phyloP scores from a whole-genome alignment of 305 asterid genomes.

The Petunia hybrid region DNA sequence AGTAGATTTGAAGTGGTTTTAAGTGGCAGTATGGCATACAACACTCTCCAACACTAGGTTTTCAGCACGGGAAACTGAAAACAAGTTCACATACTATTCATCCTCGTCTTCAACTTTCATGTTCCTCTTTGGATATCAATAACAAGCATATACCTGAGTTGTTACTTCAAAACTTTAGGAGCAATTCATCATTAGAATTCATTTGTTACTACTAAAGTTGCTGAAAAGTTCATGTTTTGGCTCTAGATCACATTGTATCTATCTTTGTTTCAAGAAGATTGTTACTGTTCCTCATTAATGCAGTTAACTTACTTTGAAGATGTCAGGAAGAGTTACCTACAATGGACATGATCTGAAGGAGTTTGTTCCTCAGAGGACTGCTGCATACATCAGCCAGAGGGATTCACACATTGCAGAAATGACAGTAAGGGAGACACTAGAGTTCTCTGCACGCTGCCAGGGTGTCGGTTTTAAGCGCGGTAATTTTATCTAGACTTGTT shows the following conservation, averaged over 20 bases:
- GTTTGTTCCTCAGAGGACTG: slow-evolving; percentile 78
- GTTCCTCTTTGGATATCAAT: background rate
- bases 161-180: background rate
- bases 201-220: background rate
- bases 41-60: background rate
- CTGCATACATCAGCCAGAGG: slow-evolving; percentile 78
- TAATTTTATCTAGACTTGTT: slow-evolving; percentile 39
- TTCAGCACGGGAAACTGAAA: background rate
- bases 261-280: slow-evolving; percentile 22
- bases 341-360: slow-evolving; percentile 72
- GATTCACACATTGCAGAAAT: slow-evolving; percentile 82
- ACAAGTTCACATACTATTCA: background rate
- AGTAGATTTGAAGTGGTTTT: background rate
- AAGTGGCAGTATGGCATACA: slow-evolving; percentile 8
- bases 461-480: slow-evolving; percentile 73
- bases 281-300: slow-evolving; percentile 38
- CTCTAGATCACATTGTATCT: slow-evolving; percentile 30
- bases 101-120: background rate
- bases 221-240: background rate
- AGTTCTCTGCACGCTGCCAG: slow-evolving; percentile 73
- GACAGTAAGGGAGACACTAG: slow-evolving; percentile 87
- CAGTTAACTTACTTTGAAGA: slow-evolving; percentile 58
- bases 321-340: slow-evolving; percentile 71
- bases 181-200: background rate
- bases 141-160: slow-evolving; percentile 18